These are phyloP conservation scores for Calocera cornea DNA, from an alignment of 768 basidiomycete species.

Conservation along the genomic window DNA sequence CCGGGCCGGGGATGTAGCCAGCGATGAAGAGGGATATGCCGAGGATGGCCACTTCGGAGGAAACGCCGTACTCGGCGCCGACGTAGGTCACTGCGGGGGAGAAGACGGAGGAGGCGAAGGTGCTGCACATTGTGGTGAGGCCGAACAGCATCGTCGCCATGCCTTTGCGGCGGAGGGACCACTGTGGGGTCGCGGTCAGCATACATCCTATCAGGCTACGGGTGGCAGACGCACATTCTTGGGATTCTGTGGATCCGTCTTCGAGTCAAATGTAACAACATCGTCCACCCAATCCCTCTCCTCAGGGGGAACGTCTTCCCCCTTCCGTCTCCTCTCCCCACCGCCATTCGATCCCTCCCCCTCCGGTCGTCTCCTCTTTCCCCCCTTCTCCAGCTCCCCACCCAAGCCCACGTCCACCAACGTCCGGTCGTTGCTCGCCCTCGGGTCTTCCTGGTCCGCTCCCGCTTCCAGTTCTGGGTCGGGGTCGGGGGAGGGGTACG, in stretches of 20 bases:
- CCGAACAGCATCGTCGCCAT: slow-evolving; percentile 20
- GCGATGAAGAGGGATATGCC: slow-evolving; percentile 16
- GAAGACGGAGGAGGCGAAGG: slow-evolving; percentile 23
- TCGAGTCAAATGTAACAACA: slow-evolving; percentile 17
- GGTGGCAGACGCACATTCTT: slow-evolving; percentile 15
- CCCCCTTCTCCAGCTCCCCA: not conserved
- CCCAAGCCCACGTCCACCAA: not conserved
- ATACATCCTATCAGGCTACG: slow-evolving; percentile 10
- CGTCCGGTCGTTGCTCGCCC: not conserved
- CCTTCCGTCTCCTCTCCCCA: not conserved
- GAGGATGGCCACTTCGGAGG: slow-evolving; percentile 21
- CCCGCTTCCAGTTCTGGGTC: too few species aligned
- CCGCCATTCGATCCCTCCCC: too few species aligned
- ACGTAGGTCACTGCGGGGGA: slow-evolving; percentile 19
- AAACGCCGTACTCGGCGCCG: slow-evolving; percentile 18
- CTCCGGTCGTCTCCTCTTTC: not conserved
- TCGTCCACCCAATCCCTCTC: slow-evolving; percentile 15
- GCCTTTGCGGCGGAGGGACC: slow-evolving; percentile 15
- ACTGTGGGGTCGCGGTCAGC: not conserved
- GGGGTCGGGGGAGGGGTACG: not conserved
- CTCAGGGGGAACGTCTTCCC: not conserved
- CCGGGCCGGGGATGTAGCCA: slow-evolving; percentile 16
- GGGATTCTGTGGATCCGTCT: slow-evolving; percentile 21
- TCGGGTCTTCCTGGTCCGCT: not conserved
- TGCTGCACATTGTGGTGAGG: slow-evolving; percentile 23